These are phyloP conservation scores for Clarireedia hainanense DNA, from an alignment of 2,329 filamentous ascomycete species.

Conservation along the genomic window DNA sequence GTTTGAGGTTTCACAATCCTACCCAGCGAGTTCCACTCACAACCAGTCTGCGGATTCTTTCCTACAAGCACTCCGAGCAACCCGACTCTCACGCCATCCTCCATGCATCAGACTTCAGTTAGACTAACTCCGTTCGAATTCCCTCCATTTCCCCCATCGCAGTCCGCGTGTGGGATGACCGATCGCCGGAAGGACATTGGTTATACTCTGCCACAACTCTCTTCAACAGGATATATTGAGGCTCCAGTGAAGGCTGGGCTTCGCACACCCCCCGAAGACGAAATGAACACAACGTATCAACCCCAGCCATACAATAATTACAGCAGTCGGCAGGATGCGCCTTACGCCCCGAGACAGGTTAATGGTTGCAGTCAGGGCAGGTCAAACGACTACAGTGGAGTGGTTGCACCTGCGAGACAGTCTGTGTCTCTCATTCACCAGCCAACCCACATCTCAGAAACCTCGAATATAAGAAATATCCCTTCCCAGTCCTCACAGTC, in stretches of 20 bases:
- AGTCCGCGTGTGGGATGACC: conserved; percentile 10
- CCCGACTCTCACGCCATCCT: conserved; percentile 6
- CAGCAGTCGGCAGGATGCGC: conserved; percentile 34
- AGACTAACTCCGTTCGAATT: conserved; percentile 26
- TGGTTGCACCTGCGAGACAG: conserved; percentile 9
- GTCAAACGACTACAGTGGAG: neutral
- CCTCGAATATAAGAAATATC: conserved; percentile 24
- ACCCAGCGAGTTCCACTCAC: neutral
- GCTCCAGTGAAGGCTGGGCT: conserved; percentile 33
- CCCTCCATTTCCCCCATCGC: conserved; percentile 17
- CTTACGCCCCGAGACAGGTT: conserved; percentile 11
- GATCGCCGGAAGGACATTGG: conserved; percentile 20
- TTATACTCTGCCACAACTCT: conserved; percentile 12
- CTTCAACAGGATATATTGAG: conserved; percentile 18
- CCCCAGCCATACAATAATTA: conserved; percentile 39
- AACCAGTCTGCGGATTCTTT: neutral
- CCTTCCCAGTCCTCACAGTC: conserved; percentile 9
- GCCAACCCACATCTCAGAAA: conserved; percentile 8
- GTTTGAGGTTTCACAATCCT: neutral
- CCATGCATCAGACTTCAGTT: conserved; percentile 29
- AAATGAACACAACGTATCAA: conserved; percentile 45
- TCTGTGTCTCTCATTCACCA: conserved; percentile 16
- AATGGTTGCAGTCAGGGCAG: neutral
- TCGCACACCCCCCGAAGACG: conserved; percentile 43
- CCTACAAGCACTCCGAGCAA: neutral